Percentiles rank a stretch among this genome's conserved stretches.
Conservation (phyloP, 441 rosid genomes). For the Hura crepitans region DNA sequence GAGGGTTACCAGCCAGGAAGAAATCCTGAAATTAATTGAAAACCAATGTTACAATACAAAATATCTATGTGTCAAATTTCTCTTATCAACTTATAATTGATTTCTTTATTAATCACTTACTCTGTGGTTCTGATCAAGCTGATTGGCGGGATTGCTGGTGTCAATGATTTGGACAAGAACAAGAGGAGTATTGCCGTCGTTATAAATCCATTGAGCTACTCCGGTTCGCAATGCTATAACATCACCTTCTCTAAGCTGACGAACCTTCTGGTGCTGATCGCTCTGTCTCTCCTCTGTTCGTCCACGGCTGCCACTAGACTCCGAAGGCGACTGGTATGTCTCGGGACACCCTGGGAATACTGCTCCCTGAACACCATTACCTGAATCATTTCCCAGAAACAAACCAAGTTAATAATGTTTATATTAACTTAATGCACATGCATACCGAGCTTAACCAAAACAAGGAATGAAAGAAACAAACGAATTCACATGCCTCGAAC, state of each 20-base stretch:
- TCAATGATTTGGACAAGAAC: conserved; percentile 46
- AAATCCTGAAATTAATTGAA: conserved; percentile 35
- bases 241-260: conserved; percentile 53
- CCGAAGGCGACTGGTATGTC: conserved; percentile 52
- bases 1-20: conserved; percentile 62
- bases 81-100: no score
- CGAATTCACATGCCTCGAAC: conserved; percentile 31
- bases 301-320: conserved; percentile 16
- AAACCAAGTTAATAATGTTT: not conserved
- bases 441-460: no score
- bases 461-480: not conserved
- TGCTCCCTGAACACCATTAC: conserved; percentile 45
- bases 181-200: conserved; percentile 50
- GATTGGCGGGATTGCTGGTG: conserved; percentile 53
- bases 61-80: no score
- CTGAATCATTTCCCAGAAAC: conserved; percentile 25
- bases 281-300: conserved; percentile 25
- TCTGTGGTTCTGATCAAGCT: conserved; percentile 35
- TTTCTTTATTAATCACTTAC: not conserved
- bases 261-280: conserved; percentile 70
- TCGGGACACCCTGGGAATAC: conserved; percentile 65
- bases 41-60: not conserved
- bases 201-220: conserved; percentile 62
- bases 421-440: not conserved
- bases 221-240: conserved; percentile 52